Evolutionary conservation across 192 early-diverging fungal species (phyloP).

Genomic region (Lunasporangiospora selenospora): DNA sequence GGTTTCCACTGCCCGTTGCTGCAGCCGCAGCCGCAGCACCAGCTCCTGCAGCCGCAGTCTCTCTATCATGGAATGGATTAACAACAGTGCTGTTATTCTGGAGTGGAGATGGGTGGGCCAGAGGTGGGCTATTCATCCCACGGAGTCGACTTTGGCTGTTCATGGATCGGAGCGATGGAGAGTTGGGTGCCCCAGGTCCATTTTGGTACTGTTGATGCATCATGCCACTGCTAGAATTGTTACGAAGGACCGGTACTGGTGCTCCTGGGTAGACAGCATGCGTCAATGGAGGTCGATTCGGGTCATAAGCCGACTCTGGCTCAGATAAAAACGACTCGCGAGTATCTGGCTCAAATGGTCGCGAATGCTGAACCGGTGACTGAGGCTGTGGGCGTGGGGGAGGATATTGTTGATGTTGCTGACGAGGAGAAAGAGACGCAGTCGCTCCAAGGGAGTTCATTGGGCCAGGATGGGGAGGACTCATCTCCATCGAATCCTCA

Average conservation of each 20-base stretch:
- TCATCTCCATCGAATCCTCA: slow-evolving; percentile 9
- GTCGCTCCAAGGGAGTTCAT: no score
- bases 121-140: background rate
- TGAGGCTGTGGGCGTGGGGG: slow-evolving; percentile 25
- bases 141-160: slow-evolving; percentile 10
- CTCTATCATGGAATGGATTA: slow-evolving; percentile 42
- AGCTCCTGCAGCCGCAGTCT: slow-evolving; percentile 21
- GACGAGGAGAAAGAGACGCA: slow-evolving; percentile 20
- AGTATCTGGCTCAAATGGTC: no score
- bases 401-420: slow-evolving; percentile 18
- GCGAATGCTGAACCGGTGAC: slow-evolving; percentile 11
- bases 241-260: slow-evolving; percentile 15
- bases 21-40: slow-evolving; percentile 5
- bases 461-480: background rate
- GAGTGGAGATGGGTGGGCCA: background rate
- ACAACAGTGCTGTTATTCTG: slow-evolving; percentile 13
- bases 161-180: slow-evolving; percentile 11
- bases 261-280: slow-evolving; percentile 11
- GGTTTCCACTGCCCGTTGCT: no score
- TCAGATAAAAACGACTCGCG: slow-evolving; percentile 37
- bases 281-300: slow-evolving; percentile 1
- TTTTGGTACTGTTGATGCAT: no score
- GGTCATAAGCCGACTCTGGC: slow-evolving; percentile 36
- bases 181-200: slow-evolving; percentile 4
- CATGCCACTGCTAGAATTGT: slow-evolving; percentile 20